Evolutionary conservation across 257 asterid species (phyloP).

Genomic region (Solanum appendiculatum): DNA sequence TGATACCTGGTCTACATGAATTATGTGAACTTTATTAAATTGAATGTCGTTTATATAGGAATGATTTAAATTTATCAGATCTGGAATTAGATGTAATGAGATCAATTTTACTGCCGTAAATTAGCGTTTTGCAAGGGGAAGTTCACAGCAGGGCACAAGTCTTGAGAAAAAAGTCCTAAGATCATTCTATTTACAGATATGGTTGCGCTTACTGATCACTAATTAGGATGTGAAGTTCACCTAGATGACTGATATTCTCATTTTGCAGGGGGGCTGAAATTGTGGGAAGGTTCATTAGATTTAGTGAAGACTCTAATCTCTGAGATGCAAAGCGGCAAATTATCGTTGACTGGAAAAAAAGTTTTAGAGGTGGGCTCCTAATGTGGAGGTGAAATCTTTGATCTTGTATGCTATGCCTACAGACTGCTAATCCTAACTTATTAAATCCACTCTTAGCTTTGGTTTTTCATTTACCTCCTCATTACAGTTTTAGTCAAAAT

Average conservation of each 20-base stretch:
- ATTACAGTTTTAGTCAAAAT: not conserved
- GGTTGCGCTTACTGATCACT: not conserved
- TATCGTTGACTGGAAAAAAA: conserved; percentile 54
- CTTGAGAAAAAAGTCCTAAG: not conserved
- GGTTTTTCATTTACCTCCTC: not conserved
- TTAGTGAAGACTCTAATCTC: conserved; percentile 51
- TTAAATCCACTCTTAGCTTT: not conserved
- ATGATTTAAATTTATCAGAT: not conserved
- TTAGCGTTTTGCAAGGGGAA: not conserved
- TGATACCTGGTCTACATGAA: not conserved
- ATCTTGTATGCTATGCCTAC: not conserved
- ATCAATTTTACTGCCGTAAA: not conserved
- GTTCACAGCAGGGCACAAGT: not conserved
- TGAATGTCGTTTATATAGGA: not conserved
- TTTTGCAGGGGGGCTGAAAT: conserved; percentile 73
- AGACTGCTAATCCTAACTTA: not conserved
- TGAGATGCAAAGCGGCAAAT: conserved; percentile 43
- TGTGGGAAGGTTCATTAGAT: conserved; percentile 96
- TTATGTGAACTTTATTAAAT: not conserved
- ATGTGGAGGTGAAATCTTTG: conserved; percentile 36
- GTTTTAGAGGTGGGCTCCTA: conserved; percentile 85
- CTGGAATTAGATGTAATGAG: not conserved
- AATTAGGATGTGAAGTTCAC: not conserved
- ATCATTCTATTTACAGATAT: not conserved
- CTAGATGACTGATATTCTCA: not conserved